These are phyloP conservation scores for Monosporascus sp. DNA, from an alignment of 2,329 filamentous ascomycete genomes.

Conservation along the genomic window DNA sequence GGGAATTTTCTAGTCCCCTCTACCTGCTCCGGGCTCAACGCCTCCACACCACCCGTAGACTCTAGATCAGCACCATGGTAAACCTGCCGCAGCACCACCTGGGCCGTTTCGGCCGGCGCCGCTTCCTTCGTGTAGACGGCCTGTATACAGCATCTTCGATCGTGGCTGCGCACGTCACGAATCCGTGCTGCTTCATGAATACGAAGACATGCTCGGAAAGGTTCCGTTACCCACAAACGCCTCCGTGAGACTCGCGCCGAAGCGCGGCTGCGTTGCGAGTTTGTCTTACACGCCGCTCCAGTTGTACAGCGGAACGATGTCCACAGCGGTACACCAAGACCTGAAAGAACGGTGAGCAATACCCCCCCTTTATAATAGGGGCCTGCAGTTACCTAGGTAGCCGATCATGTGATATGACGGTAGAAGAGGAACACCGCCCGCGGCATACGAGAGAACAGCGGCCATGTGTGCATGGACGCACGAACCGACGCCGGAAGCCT, in stretches of 20 bases:
- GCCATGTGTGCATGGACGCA: constrained; percentile 13
- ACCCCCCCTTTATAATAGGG: too few relatives aligned
- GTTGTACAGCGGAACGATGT: constrained; percentile 5
- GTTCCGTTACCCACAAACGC: not conserved
- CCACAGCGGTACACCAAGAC: constrained; percentile 7
- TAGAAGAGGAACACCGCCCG: constrained; percentile 6
- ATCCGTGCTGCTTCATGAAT: constrained; percentile 14
- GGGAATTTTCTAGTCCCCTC: too few relatives aligned
- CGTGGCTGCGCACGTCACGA: constrained; percentile 5
- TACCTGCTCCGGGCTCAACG: too few relatives aligned
- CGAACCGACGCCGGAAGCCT: constrained; percentile 5
- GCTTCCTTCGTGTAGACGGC: constrained; percentile 3
- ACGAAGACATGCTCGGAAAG: constrained; percentile 1
- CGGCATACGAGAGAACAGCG: constrained; percentile 8
- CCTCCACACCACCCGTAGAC: too few relatives aligned
- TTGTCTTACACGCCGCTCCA: constrained; percentile 7
- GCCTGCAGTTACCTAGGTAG: constrained; percentile 7
- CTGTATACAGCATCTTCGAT: constrained; percentile 10
- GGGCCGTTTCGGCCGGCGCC: too few relatives aligned
- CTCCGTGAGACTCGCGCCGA: constrained; percentile 13
- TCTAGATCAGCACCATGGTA: too few relatives aligned
- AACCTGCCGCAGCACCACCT: too few relatives aligned
- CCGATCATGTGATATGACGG: constrained; percentile 11
- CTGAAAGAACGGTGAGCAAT: not conserved
- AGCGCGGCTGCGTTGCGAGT: constrained; percentile 6